A percentile compares a stretch with the other conserved stretches of the same genome.
Evolutionary conservation across 192 early-diverging fungal species (phyloP).

Genomic region (Physocladia obscura): DNA sequence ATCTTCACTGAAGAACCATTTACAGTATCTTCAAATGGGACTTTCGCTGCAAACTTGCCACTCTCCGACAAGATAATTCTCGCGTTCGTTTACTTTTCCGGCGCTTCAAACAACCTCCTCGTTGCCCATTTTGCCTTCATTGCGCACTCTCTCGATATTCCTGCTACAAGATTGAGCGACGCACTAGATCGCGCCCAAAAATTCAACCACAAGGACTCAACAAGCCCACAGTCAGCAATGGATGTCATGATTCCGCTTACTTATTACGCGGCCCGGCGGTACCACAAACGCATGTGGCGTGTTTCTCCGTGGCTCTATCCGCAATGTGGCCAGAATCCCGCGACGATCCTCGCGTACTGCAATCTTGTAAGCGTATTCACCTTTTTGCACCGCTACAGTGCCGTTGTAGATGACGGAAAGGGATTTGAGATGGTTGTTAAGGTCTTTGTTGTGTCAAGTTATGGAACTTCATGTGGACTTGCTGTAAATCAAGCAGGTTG

Average conservation of each 20-base stretch:
- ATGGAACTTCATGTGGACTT: too few species aligned
- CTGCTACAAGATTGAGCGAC: background rate
- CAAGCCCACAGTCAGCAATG: background rate
- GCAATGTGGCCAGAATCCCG: background rate
- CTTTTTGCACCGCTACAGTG: slow-evolving; percentile 1
- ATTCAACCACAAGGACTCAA: background rate
- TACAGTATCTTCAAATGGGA: background rate
- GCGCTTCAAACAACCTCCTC: background rate
- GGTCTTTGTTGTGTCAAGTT: too few species aligned
- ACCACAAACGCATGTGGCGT: background rate
- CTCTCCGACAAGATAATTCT: background rate
- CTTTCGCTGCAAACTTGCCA: background rate
- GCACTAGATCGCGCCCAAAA: background rate
- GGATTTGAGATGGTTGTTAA: background rate
- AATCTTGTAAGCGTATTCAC: background rate
- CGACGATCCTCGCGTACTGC: background rate
- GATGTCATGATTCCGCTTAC: background rate
- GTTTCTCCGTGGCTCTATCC: background rate
- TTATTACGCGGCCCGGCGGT: background rate
- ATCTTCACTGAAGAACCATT: background rate
- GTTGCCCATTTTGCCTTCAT: background rate
- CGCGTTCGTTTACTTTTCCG: background rate
- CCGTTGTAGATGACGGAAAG: background rate
- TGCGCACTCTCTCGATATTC: background rate
- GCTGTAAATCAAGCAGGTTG: too few species aligned